A percentile compares a stretch with the other conserved stretches of the same genome.
Conservation (phyloP, 345 rosid genomes). For the Theobroma cacao region DNA sequence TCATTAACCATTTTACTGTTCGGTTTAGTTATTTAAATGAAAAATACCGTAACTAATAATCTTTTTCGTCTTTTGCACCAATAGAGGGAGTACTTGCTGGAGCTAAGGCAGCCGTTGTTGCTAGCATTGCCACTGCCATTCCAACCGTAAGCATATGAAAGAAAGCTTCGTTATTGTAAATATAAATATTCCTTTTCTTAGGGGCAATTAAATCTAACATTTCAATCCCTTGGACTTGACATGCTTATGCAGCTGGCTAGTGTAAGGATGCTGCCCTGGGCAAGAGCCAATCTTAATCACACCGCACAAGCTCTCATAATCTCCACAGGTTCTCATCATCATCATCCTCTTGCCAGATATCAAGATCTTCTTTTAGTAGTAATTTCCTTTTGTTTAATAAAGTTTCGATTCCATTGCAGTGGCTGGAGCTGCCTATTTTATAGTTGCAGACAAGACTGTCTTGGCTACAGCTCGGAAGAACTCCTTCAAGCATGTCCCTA, state of each 20-base stretch:
- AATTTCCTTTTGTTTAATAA: not conserved
- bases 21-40: not conserved
- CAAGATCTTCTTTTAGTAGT: not conserved
- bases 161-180: not conserved
- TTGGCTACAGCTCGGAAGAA: conserved; percentile 74
- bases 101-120: conserved; percentile 74
- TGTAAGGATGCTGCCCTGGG: conserved; percentile 81
- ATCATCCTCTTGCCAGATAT: not conserved
- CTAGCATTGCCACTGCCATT: conserved; percentile 62
- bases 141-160: conserved; percentile 52
- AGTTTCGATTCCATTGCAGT: conserved; percentile 30
- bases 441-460: conserved; percentile 94
- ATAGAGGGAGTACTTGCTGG: conserved; percentile 80
- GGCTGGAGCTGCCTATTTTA: conserved; percentile 89
- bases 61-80: not conserved
- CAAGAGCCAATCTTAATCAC: conserved; percentile 78
- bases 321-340: conserved; percentile 45
- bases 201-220: not conserved
- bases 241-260: conserved; percentile 54
- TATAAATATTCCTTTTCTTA: not conserved
- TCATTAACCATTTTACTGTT: not conserved
- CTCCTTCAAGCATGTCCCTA: conserved; percentile 47
- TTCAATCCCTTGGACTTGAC: not conserved
- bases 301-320: conserved; percentile 94
- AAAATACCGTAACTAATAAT: not conserved